These are phyloP conservation scores for Skeletonema marinoi DNA, from an alignment of 108 stramenopile genomes.

Conservation along the genomic window DNA sequence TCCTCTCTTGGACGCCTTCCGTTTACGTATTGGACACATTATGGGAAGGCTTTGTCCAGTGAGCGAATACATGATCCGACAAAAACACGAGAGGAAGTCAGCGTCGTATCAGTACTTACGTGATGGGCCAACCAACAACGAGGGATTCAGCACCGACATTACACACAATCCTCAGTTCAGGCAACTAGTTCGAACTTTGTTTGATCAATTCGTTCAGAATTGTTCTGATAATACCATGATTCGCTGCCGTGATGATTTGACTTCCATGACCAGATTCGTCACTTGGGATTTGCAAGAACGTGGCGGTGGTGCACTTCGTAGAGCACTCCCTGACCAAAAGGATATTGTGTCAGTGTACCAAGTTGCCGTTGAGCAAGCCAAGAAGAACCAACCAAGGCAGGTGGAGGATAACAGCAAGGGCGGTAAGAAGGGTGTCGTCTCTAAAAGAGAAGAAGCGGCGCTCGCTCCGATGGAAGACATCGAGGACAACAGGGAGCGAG, in stretches of 20 bases:
- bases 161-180: constrained; percentile 72
- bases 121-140: constrained; percentile 29
- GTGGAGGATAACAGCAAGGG: constrained; percentile 43
- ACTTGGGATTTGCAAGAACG: constrained; percentile 94
- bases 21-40: constrained; percentile 77
- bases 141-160: constrained; percentile 51
- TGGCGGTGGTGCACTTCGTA: constrained; percentile 75
- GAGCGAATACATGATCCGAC: constrained; percentile 85
- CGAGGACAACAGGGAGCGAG: constrained; percentile 63
- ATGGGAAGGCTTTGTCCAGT: constrained; percentile 89
- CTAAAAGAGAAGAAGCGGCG: constrained; percentile 43
- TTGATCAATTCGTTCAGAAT: constrained; percentile 82
- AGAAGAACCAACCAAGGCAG: constrained; percentile 43
- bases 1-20: constrained; percentile 71
- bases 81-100: constrained; percentile 67
- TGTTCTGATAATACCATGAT: constrained; percentile 68
- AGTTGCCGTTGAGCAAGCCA: constrained; percentile 62
- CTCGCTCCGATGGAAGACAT: constrained; percentile 43
- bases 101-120: constrained; percentile 49
- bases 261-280: constrained; percentile 87
- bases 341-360: constrained; percentile 75
- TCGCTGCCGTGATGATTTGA: constrained; percentile 87
- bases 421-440: constrained; percentile 39
- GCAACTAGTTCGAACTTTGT: constrained; percentile 78
- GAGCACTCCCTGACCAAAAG: constrained; percentile 80